Base-by-base conservation (phyloP, 2,329 filamentous ascomycete species). In the Nothophoma quercina region DNA sequence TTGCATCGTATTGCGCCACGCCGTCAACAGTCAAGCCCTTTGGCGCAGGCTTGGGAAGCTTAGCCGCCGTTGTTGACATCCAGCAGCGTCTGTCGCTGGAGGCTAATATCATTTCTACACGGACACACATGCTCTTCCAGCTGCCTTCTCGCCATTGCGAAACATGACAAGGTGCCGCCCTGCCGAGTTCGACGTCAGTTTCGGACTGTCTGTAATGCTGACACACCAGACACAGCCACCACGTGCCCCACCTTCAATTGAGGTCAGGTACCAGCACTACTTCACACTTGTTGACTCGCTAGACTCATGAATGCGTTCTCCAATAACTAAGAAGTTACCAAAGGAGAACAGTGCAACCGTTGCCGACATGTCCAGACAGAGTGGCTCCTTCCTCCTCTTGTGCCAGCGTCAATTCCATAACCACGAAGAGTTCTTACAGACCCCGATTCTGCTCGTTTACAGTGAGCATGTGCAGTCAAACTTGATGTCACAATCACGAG, bases 21-120 rank as follows among this genome's bases (percentile, higher is more conserved):
- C 38, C 42, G 30, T 46, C 48, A 33, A 28, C 48, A 41, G 15
- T 38, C 29, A 41, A 41, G 41, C 15, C 30, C 28, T 22, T 23
- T 41, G 41, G 48, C 48, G 42, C 38, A 33, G 26, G 25, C 43
- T 48, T 47, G 38, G 38, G 22, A 53, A 44, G 43, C 50, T 53
- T 53, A 38, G 43, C 28, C 5, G 44, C 44, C 33, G 44, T 36
- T 43, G 43, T 26, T 32, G 36, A 4, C 34, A 26, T 7, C 26
- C 12, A 3, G 6, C n/a, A 18, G n/a, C 40, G 19, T 29, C 23
- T 19, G 13, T 12, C 26, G 21, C 35, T 16, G 13, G 28, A 16
- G 22, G 15, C 22, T 21, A 15, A n/a, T 19, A 7, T 44, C 15
- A 28, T 21, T 36, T 10, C 21, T 22, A 4, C 9, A 21, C 15